Base-by-base conservation (phyloP, 257 asterid genomes). In the Ligustrum vulgare region DNA sequence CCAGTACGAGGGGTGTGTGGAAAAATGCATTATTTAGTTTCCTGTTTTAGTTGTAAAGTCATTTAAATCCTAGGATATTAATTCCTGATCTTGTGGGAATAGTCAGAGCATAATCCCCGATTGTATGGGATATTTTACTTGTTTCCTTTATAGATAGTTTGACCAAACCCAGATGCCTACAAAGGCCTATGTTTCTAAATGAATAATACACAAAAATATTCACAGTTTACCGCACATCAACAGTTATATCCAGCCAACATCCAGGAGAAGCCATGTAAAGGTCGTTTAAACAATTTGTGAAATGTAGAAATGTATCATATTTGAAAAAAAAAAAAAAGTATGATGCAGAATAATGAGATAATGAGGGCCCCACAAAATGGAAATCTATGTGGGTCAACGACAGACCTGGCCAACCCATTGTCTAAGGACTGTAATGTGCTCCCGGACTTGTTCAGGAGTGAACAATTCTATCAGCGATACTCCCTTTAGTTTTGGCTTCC, bases 381-480 rank as follows among this genome's bases (percentile, higher is more conserved):
- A 49, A 72, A 25, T 28, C 65, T 25, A 77, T 18, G 62, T 18
- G 43, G 78, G 70, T 69, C 45, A 31, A 28, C 62, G 37, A 82
- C 91, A 80, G 73, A 95, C 99, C 98, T 95, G 99, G 80, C 99
- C 99, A 63, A 95, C 85, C 99, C 99, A 95, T 82, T 85, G 98
- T 75, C 99, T 87, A 78, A 95, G 97, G 80, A 97, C 94, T 35
- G 39, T 66, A 80, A 93, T 93, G 82, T 95, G 99, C 81, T 86
- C 88, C 80, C 90, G 84, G 80, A 93, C 96, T 86, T 91, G 98
- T 76, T 91, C 98, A 33, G 98, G 97, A 36, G 98, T 93, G 87
- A 95, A 95, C 78, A 95, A 80, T 80, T 94, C 98, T 70, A 80
- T 94, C 93, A 94, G 31, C 54, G 98, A 94, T 16, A 94, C 98